phyloP scores from a whole-genome alignment of 257 asterid genomes.

The Avicennia marina region DNA sequence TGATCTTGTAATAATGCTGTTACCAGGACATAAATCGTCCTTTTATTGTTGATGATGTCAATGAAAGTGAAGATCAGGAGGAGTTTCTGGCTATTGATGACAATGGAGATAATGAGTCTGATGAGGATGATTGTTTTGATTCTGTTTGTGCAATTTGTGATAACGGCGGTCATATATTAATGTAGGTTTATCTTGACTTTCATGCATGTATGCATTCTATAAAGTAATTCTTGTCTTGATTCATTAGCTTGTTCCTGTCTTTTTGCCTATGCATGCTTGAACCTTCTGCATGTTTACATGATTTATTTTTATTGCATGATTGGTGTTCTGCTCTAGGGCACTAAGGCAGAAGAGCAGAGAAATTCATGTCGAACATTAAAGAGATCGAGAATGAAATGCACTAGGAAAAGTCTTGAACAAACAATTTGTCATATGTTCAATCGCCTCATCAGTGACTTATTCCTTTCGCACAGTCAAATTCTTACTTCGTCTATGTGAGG shows the following conservation, averaged over 20 bases:
- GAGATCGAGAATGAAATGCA: no score
- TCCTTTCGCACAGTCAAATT: no score
- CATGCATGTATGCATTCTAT: not conserved
- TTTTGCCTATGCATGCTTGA: conserved; percentile 9
- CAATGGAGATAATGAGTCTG: conserved; percentile 36
- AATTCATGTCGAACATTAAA: no score
- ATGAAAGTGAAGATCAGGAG: conserved; percentile 25
- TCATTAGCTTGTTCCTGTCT: not conserved
- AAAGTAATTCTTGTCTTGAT: not conserved
- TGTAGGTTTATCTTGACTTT: conserved; percentile 35
- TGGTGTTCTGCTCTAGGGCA: no score
- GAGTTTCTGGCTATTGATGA: conserved; percentile 27
- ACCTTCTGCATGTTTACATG: not conserved
- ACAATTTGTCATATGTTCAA: no score
- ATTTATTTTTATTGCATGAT: not conserved
- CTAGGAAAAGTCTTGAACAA: no score
- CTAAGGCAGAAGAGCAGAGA: no score
- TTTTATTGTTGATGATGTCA: conserved; percentile 54
- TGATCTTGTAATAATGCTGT: conserved; percentile 14
- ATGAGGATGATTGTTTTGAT: conserved; percentile 54
- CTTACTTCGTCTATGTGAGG: no score
- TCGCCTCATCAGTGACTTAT: no score
- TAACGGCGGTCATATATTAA: conserved; percentile 52
- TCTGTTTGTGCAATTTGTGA: conserved; percentile 74
- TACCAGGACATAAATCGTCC: conserved; percentile 47